phyloP scores from a whole-genome alignment of 345 rosid genomes.

The Syzygium jambos region DNA sequence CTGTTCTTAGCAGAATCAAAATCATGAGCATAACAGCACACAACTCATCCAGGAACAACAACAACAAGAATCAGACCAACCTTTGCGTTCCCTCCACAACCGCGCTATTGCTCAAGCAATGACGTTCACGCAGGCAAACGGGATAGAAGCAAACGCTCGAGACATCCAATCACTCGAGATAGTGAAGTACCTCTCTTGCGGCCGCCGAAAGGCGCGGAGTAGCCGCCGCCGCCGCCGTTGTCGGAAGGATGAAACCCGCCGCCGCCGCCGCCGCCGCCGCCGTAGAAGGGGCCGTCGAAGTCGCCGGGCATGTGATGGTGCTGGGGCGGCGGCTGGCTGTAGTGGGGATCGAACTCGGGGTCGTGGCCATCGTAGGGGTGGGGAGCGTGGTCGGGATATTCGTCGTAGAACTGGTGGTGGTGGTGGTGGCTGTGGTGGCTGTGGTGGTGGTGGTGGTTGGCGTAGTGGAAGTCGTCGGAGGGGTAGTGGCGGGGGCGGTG shows the following conservation, averaged over 20 bases:
- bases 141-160: neutral
- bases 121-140: neutral
- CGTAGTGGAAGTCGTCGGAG: conserved; percentile 11
- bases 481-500: conserved; percentile 13
- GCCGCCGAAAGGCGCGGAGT: neutral
- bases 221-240: neutral
- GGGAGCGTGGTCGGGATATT: conserved; percentile 11
- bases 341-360: conserved; percentile 13
- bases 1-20: neutral
- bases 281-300: neutral
- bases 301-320: conserved; percentile 10
- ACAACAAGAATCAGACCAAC: neutral
- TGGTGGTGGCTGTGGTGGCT: conserved; percentile 8
- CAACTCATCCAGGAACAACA: neutral
- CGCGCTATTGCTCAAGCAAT: neutral
- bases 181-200: neutral
- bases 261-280: neutral
- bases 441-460: conserved; percentile 6
- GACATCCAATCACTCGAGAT: neutral
- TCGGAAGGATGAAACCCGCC: neutral
- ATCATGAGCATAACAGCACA: neutral
- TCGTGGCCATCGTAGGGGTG: conserved; percentile 11
- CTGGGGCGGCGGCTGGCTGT: conserved; percentile 20
- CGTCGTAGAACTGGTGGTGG: conserved; percentile 8
- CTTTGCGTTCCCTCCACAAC: neutral